Percentiles rank a stretch among this genome's conserved stretches.
Conservation (phyloP, 73 alveolate genomes). For the Paramecium caudatum region DNA sequence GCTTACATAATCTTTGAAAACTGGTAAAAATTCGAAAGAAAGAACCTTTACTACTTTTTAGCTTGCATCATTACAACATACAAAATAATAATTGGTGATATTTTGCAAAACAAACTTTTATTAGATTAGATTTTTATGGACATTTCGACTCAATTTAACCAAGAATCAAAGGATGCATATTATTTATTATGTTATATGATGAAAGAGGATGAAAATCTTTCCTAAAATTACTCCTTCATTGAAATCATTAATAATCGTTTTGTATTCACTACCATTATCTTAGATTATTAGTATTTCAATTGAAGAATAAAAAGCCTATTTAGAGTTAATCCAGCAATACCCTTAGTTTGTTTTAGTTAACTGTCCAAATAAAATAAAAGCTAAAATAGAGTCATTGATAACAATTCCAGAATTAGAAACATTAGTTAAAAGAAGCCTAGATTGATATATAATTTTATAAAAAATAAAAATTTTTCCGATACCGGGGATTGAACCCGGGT, state of each 20-base stretch:
- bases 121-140: neutral
- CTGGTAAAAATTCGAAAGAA: neutral
- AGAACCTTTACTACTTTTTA: neutral
- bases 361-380: neutral
- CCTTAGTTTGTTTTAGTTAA: neutral
- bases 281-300: neutral
- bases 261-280: neutral
- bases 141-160: neutral
- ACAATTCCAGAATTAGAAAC: conserved; percentile 9
- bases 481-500: conserved; percentile 75
- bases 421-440: neutral
- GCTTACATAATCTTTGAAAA: neutral
- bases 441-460: neutral
- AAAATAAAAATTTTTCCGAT: conserved; percentile 59
- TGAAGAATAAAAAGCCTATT: neutral
- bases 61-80: neutral
- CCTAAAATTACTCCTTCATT: neutral
- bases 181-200: conserved; percentile 12
- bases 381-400: conserved; percentile 3
- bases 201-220: neutral
- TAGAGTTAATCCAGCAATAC: neutral
- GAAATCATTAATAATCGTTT: neutral
- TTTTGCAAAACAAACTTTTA: neutral
- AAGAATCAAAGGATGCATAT: conserved; percentile 33
- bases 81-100: neutral